Percentiles rank a stretch among this genome's conserved stretches.
Conservation (phyloP, 192 early-diverging fungal genomes). For the Mortierella antarctica region DNA sequence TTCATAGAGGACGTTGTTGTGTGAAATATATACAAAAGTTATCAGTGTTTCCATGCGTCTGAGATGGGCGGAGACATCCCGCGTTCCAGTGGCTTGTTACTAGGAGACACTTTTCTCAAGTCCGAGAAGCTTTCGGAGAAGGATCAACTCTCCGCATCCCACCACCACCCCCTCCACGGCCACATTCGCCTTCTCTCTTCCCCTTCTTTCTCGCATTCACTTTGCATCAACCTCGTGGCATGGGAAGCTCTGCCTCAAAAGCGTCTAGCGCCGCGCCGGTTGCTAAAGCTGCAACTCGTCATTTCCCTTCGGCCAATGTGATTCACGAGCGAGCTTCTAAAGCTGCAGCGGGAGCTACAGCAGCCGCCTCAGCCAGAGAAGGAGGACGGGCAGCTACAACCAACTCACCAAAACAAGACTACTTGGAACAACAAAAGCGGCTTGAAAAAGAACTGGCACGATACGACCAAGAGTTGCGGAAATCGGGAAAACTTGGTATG, state of each 20-base stretch:
- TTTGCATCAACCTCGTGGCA: slow-evolving; percentile 10
- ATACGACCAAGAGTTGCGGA: slow-evolving; percentile 29
- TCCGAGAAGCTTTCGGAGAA: slow-evolving; percentile 1
- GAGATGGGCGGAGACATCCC: too few species aligned
- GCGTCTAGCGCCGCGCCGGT: slow-evolving; percentile 8
- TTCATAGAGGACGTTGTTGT: too few species aligned
- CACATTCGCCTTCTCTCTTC: slow-evolving; percentile 2
- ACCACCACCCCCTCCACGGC: neutral
- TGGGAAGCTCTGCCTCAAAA: slow-evolving; percentile 50
- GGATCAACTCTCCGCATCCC: neutral
- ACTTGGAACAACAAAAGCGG: slow-evolving; percentile 27
- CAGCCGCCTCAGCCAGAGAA: neutral
- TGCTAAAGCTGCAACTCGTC: slow-evolving; percentile 39
- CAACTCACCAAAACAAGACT: slow-evolving; percentile 41
- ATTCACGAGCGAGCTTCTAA: slow-evolving; percentile 27
- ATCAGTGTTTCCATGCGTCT: too few species aligned
- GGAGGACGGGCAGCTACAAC: neutral
- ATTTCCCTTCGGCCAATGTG: slow-evolving; percentile 36
- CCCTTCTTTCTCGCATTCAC: neutral
- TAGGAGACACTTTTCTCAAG: too few species aligned
- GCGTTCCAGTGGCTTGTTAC: too few species aligned
- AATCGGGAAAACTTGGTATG: slow-evolving; percentile 23
- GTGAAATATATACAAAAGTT: too few species aligned
- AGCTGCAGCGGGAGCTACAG: slow-evolving; percentile 12
- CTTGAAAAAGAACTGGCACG: slow-evolving; percentile 35